Percentiles rank a stretch among this genome's conserved stretches.
phyloP scores from a whole-genome alignment of 257 asterid genomes.

The Nicotiana benthamiana region DNA sequence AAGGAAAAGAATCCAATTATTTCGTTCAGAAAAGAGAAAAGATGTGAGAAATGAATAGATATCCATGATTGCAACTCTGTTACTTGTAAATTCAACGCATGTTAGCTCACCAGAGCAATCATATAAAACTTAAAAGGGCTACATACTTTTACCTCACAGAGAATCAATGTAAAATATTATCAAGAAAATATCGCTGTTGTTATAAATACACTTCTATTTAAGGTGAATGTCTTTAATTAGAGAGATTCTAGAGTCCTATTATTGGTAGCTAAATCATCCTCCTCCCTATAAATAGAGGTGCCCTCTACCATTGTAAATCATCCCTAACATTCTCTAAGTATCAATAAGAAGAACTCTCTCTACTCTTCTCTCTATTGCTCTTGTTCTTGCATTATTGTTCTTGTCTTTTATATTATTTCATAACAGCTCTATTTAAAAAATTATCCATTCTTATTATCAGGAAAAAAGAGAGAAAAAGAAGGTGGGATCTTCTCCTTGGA shows the following conservation, averaged over 20 bases:
- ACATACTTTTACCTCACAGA: neutral
- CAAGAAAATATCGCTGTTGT: neutral
- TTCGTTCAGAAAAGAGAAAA: neutral
- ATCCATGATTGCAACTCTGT: neutral
- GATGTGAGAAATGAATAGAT: neutral
- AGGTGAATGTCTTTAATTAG: no score
- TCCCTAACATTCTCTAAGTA: no score
- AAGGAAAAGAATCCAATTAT: neutral
- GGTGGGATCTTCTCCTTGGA: neutral
- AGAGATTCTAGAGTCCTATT: no score
- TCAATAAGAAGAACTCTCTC: no score
- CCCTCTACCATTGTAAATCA: no score
- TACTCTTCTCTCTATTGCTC: no score
- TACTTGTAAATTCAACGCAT: neutral
- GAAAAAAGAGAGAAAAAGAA: neutral
- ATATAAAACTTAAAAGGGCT: neutral
- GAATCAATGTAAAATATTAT: neutral
- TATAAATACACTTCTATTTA: no score
- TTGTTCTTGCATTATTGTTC: no score
- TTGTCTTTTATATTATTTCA: no score
- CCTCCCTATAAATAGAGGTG: no score
- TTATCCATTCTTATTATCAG: neutral
- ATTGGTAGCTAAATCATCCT: no score
- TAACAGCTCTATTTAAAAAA: neutral
- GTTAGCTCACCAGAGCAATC: neutral